Evolutionary conservation across 257 asterid genomes (phyloP).

Genomic region (Lithospermum erythrorhizon): DNA sequence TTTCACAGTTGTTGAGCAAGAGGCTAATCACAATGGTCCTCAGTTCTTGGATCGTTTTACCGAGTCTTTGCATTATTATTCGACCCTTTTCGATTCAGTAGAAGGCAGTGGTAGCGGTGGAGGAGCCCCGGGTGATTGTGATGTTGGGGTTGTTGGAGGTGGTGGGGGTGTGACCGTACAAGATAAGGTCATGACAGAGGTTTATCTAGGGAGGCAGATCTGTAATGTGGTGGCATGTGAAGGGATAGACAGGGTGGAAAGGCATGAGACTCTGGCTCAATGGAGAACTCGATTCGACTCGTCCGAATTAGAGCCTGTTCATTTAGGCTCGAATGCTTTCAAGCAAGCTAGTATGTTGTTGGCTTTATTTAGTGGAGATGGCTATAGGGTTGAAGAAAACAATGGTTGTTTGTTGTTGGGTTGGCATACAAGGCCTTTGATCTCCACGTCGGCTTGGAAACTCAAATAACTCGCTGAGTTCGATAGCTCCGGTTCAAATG

Average conservation of each 20-base stretch:
- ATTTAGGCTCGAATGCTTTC: constrained; percentile 71
- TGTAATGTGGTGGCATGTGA: constrained; percentile 86
- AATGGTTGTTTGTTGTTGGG: constrained; percentile 84
- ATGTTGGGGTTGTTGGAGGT: constrained; percentile 24
- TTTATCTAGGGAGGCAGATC: constrained; percentile 73
- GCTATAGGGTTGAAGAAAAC: constrained; percentile 75
- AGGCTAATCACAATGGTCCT: constrained; percentile 68
- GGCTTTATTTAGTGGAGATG: constrained; percentile 81
- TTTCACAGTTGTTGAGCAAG: constrained; percentile 80
- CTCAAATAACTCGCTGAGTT: constrained; percentile 23
- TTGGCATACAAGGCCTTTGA: constrained; percentile 84
- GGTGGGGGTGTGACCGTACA: constrained; percentile 40
- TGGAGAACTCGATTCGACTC: constrained; percentile 50
- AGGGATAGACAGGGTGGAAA: constrained; percentile 76
- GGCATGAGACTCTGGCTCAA: constrained; percentile 72
- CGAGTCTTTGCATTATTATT: constrained; percentile 72
- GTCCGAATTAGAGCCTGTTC: constrained; percentile 57
- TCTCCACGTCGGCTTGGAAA: constrained; percentile 88
- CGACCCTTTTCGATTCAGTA: constrained; percentile 77
- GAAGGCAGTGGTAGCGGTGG: constrained; percentile 35
- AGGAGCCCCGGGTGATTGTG: constrained; percentile 15
- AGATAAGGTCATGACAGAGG: constrained; percentile 82
- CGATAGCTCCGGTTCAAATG: background rate
- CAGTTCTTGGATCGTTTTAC: constrained; percentile 75
- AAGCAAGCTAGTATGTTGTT: constrained; percentile 74